These are phyloP conservation scores for Aspergillus uvarum DNA, from an alignment of 2,329 filamentous ascomycete genomes.

Conservation along the genomic window DNA sequence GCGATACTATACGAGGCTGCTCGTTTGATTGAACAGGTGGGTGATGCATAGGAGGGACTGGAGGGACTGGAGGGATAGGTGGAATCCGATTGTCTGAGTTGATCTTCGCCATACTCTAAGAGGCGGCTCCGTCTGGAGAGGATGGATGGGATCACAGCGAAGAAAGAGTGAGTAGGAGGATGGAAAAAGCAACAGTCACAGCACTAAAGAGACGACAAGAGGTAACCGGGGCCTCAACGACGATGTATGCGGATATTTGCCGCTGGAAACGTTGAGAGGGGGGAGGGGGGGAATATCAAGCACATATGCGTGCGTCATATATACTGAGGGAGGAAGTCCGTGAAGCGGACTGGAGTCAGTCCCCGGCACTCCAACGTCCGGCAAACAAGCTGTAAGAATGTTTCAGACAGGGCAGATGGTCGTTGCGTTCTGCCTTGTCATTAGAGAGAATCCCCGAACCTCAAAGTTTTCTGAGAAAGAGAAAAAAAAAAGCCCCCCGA, in stretches of 20 bases:
- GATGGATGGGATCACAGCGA: not conserved
- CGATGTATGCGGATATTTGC: not conserved
- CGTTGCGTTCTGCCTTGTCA: constrained; percentile 11
- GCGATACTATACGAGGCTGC: constrained; percentile 15
- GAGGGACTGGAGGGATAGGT: constrained; percentile 18
- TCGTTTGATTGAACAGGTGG: constrained; percentile 15
- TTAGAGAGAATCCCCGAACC: constrained; percentile 9
- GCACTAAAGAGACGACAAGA: not conserved
- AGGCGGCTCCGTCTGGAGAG: not conserved
- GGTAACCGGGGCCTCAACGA: not conserved
- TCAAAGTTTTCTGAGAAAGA: not conserved
- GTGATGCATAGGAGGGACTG: constrained; percentile 19
- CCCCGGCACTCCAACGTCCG: constrained; percentile 3
- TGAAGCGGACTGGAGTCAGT: not conserved
- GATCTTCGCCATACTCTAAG: constrained; percentile 18
- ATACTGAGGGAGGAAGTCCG: not conserved
- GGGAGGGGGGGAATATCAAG: not conserved
- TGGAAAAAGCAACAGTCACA: not conserved
- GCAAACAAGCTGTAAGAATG: constrained; percentile 5
- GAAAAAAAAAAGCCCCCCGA: not conserved
- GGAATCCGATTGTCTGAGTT: constrained; percentile 22
- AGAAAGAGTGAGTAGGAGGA: not conserved
- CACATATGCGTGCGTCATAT: not conserved
- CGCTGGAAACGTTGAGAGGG: not conserved
- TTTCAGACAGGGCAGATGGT: constrained; percentile 11